Evolutionary conservation across 768 basidiomycete species (phyloP).

Genomic region (Russula dissimulans): DNA sequence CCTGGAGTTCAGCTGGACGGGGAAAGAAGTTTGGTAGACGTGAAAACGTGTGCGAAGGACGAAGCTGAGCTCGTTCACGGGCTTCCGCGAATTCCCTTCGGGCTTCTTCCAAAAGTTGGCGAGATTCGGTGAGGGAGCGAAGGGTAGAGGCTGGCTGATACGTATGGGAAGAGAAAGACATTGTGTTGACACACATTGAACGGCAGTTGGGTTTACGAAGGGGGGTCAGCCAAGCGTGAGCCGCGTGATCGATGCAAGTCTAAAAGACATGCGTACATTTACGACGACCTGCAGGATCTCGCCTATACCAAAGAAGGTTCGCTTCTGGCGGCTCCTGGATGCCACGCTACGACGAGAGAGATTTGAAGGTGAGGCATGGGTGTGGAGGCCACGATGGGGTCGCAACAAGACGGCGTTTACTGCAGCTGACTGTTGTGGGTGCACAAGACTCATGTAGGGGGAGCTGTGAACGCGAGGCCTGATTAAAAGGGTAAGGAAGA

Average conservation of each 20-base stretch:
- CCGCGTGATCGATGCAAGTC: not conserved
- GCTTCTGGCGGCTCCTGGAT: slow-evolving; percentile 48
- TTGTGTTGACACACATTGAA: slow-evolving; percentile 2
- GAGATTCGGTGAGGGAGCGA: slow-evolving; percentile 71
- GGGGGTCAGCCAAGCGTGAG: slow-evolving; percentile 16
- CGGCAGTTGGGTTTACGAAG: slow-evolving; percentile 9
- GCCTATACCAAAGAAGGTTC: slow-evolving; percentile 72
- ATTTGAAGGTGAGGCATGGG: slow-evolving; percentile 3
- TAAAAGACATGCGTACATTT: slow-evolving; percentile 42
- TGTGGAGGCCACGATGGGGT: slow-evolving; percentile 16
- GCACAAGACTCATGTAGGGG: slow-evolving; percentile 7
- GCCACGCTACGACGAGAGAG: slow-evolving; percentile 10
- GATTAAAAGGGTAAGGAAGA: not conserved
- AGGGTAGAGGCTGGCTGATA: slow-evolving; percentile 68
- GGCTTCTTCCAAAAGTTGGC: slow-evolving; percentile 66
- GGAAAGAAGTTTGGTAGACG: slow-evolving; percentile 67
- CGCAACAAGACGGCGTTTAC: slow-evolving; percentile 10
- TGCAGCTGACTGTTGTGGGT: not conserved
- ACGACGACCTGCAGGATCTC: slow-evolving; percentile 68
- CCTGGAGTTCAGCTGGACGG: slow-evolving; percentile 54
- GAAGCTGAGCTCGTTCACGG: slow-evolving; percentile 54
- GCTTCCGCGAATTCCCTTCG: slow-evolving; percentile 64
- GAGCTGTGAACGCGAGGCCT: slow-evolving; percentile 1
- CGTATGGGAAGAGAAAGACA: slow-evolving; percentile 17
- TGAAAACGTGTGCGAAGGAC: slow-evolving; percentile 69